These are phyloP conservation scores for Skeletonema tropicum DNA, from an alignment of 108 stramenopile genomes.

Conservation along the genomic window DNA sequence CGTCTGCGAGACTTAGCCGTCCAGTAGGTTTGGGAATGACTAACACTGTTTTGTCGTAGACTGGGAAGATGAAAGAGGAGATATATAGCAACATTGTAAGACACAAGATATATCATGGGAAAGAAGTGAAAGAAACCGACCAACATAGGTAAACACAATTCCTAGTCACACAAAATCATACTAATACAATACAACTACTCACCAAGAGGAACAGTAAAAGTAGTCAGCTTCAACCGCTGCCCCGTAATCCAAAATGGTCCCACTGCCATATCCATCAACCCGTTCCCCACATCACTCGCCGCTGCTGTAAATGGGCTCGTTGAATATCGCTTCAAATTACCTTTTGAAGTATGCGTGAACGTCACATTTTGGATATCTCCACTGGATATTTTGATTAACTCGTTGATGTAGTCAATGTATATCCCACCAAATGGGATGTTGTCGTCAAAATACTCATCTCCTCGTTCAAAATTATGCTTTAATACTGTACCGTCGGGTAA, in stretches of 20 bases:
- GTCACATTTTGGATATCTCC: no score
- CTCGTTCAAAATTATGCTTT: not conserved
- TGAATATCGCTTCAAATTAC: not conserved
- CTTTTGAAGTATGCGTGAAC: conserved; percentile 22
- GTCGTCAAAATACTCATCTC: conserved; percentile 14
- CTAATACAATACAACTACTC: not conserved
- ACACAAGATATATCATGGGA: no score
- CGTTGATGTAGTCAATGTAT: no score
- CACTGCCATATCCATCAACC: conserved; percentile 24
- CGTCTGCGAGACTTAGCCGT: not conserved
- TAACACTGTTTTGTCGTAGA: conserved; percentile 27
- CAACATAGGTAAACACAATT: no score
- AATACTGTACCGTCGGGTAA: not conserved
- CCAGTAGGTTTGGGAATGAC: conserved; percentile 23
- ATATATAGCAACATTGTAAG: no score
- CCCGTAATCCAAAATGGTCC: conserved; percentile 36
- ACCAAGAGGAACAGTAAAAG: conserved; percentile 5
- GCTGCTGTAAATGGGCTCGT: conserved; percentile 1
- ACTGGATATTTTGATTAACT: no score
- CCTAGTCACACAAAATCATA: no score
- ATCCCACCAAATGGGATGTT: no score
- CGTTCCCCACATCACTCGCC: conserved; percentile 21
- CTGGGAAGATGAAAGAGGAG: not conserved
- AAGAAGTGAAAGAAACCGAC: no score
- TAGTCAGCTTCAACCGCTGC: not conserved